phyloP scores from a whole-genome alignment of 257 asterid species.

The Anisodus acutangulus region DNA sequence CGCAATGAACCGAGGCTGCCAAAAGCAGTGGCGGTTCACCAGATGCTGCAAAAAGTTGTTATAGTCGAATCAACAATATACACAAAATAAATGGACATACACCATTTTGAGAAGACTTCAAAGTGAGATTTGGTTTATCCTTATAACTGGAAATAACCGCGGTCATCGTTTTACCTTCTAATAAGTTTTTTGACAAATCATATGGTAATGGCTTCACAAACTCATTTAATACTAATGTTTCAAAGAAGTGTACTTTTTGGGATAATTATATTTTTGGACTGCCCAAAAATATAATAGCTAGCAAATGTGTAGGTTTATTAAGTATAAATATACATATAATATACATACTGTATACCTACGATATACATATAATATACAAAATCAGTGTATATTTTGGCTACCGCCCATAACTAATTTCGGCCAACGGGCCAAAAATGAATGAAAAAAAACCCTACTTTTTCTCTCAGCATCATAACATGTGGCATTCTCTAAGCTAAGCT shows the following conservation, averaged over 20 bases:
- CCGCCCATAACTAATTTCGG: too few relatives aligned
- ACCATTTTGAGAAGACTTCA: not conserved
- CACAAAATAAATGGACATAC: not conserved
- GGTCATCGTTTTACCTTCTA: not conserved
- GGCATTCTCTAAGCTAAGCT: not conserved
- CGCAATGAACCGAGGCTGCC: slow-evolving; percentile 82
- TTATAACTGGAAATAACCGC: too few relatives aligned
- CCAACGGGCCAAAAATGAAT: too few relatives aligned
- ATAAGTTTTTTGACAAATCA: not conserved
- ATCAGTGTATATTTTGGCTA: too few relatives aligned
- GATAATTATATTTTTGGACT: too few relatives aligned
- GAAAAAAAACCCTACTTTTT: not conserved
- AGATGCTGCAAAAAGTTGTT: slow-evolving; percentile 53
- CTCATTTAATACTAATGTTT: not conserved
- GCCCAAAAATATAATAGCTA: too few relatives aligned
- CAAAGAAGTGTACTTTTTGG: too few relatives aligned
- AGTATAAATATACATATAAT: too few relatives aligned
- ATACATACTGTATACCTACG: too few relatives aligned
- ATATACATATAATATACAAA: too few relatives aligned
- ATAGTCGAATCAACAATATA: not conserved
- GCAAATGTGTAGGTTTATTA: too few relatives aligned
- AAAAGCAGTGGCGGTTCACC: slow-evolving; percentile 84
- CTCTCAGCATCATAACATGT: too few relatives aligned
- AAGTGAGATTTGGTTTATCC: not conserved
- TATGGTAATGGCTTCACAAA: not conserved